phyloP scores from a whole-genome alignment of 257 asterid genomes.

The Solanum lycopersicoides region DNA sequence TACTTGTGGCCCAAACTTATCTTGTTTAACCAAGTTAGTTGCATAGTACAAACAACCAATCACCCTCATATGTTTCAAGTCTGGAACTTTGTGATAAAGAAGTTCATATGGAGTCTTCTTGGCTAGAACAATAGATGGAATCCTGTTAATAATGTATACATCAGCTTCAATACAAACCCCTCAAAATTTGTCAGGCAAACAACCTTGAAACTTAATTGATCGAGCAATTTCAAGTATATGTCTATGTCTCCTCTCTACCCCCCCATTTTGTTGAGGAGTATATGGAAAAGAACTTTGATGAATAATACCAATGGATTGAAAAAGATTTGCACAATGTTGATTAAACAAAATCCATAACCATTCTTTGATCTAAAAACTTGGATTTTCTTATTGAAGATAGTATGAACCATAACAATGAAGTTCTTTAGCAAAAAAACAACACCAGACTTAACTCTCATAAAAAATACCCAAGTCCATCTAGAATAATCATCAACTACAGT shows the following conservation, averaged over 20 bases:
- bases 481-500: neutral
- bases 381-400: neutral
- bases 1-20: neutral
- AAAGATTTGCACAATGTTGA: neutral
- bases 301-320: neutral
- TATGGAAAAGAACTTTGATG: neutral
- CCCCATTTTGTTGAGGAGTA: neutral
- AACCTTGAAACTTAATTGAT: too few species aligned
- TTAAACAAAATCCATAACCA: neutral
- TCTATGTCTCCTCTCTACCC: neutral
- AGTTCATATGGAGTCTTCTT: neutral
- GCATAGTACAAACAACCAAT: neutral
- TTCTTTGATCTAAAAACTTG: neutral
- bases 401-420: neutral
- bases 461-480: neutral
- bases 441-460: neutral
- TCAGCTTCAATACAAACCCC: neutral
- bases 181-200: too few species aligned
- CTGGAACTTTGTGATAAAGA: too few species aligned
- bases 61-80: neutral
- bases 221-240: neutral
- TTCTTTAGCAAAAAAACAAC: neutral
- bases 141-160: too few species aligned
- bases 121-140: neutral
- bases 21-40: neutral